Conservation (phyloP, 257 asterid species). For the Solanum verrucosum region DNA sequence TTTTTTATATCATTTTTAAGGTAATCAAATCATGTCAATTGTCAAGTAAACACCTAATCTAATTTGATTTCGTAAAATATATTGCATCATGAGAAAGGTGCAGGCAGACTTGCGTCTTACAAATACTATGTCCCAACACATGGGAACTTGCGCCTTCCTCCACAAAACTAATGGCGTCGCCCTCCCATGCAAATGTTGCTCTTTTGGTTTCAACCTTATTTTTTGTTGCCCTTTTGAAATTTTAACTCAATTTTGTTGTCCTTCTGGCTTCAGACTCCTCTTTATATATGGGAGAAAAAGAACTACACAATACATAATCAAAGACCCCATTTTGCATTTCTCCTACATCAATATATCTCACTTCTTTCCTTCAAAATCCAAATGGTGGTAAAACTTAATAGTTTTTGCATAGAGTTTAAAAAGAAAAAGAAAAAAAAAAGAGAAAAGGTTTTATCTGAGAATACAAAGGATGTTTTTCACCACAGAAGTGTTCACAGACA, state of each 20-base stretch:
- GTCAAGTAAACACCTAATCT: not conserved
- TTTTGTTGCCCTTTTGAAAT: too few species aligned
- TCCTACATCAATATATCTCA: not conserved
- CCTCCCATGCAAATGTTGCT: too few species aligned
- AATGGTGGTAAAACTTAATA: not conserved
- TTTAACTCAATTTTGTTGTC: not conserved
- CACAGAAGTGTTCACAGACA: not conserved
- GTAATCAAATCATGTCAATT: not conserved
- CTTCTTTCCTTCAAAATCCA: not conserved
- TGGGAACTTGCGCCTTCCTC: too few species aligned
- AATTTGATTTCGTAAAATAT: not conserved
- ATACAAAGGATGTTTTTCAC: not conserved
- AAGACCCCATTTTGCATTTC: too few species aligned
- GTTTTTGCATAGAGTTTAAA: not conserved
- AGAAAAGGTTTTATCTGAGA: not conserved
- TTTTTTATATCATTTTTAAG: not conserved
- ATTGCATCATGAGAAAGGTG: not conserved
- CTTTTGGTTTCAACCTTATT: too few species aligned
- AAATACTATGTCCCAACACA: too few species aligned
- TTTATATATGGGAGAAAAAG: not conserved
- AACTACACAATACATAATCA: not conserved
- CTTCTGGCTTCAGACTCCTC: not conserved
- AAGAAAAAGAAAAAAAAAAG: too few species aligned
- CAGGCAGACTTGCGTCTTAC: too few species aligned
- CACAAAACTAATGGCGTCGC: too few species aligned